Percentiles rank a stretch among this genome's conserved stretches.
Evolutionary conservation across 805 yeast genomes (phyloP).

Genomic region (Saccharomycopsis sp.): DNA sequence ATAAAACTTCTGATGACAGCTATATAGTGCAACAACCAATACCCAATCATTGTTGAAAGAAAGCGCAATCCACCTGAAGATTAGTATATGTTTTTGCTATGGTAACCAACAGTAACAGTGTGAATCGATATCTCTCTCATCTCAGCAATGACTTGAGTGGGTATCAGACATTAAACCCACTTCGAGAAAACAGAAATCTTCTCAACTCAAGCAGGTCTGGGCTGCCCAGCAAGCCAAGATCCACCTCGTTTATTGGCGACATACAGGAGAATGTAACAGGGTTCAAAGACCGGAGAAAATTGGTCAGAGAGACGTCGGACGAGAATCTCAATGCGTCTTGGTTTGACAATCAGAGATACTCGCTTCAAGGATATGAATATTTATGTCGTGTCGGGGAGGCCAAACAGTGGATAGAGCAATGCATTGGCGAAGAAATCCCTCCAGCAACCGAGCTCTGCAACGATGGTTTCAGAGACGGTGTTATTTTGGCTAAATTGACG

Average conservation of each 20-base stretch:
- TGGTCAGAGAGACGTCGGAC: slow-evolving; percentile 9
- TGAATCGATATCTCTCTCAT: slow-evolving; percentile 11
- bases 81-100: no score
- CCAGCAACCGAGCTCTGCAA: slow-evolving; percentile 51
- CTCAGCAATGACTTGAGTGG: neutral
- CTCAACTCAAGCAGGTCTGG: neutral
- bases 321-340: slow-evolving; percentile 12
- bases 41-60: no score
- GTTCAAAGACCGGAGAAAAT: slow-evolving; percentile 13
- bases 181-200: slow-evolving; percentile 11
- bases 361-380: slow-evolving; percentile 56
- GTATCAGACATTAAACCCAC: neutral
- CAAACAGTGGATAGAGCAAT: slow-evolving; percentile 69
- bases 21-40: no score
- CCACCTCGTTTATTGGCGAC: neutral
- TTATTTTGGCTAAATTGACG: slow-evolving; percentile 72
- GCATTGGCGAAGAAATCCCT: slow-evolving; percentile 52
- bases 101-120: neutral
- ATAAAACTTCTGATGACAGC: neutral
- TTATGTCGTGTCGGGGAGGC: slow-evolving; percentile 76
- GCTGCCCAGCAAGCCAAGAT: neutral
- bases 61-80: neutral
- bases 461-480: slow-evolving; percentile 75
- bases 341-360: slow-evolving; percentile 17
- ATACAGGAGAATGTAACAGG: slow-evolving; percentile 4